Evolutionary conservation across 208 protist genomes (phyloP).

Genomic region (Acanthamoeba sp.): DNA sequence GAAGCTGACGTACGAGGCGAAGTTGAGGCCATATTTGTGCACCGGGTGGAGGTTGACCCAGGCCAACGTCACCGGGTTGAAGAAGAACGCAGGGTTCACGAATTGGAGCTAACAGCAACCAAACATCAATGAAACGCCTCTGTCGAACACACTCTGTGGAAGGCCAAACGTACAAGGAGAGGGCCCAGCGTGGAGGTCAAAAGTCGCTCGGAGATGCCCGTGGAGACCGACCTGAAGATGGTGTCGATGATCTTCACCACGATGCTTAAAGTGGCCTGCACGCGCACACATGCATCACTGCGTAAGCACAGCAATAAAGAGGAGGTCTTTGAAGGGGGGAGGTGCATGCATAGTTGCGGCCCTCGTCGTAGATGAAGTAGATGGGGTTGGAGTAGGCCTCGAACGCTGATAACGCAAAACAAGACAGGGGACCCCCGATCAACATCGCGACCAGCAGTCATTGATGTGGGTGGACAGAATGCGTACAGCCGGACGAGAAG

Average conservation of each 20-base stretch:
- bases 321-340: too few relatives aligned
- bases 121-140: background rate
- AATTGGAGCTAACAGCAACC: background rate
- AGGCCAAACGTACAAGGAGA: background rate
- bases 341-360: constrained; percentile 27
- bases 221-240: background rate
- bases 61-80: background rate
- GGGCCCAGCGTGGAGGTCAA: background rate
- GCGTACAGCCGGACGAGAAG: constrained; percentile 7
- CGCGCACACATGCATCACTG: background rate
- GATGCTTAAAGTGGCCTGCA: constrained; percentile 4
- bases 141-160: background rate
- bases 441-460: background rate
- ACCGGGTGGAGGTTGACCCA: constrained; percentile 22
- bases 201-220: background rate
- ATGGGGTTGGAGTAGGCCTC: constrained; percentile 6
- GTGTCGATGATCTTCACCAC: constrained; percentile 14
- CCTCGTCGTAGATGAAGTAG: constrained; percentile 55
- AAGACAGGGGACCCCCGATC: background rate
- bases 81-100: constrained; percentile 1
- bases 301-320: background rate
- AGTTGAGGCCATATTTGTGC: constrained; percentile 15
- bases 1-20: constrained; percentile 36
- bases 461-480: background rate
- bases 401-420: background rate